Evolutionary conservation across 225 moss, liverwort and hornwort species (phyloP), one percentile per base, ranked within the genome.

Genomic region (Marchantia paleacea): DNA sequence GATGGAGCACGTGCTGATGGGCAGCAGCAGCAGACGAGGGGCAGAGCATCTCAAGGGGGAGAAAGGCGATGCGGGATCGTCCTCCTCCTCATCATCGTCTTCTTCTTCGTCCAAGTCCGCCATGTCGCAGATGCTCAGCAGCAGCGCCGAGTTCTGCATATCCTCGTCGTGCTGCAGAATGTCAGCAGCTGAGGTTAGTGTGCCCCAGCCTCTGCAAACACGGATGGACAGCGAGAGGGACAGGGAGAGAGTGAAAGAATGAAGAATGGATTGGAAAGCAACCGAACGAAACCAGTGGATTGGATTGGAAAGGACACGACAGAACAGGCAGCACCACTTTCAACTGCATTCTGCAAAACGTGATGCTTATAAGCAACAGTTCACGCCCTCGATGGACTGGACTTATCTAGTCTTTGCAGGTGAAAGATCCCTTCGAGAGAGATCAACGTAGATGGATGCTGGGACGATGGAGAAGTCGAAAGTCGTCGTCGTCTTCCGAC

Each of bases 101-200:
- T 58, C 31, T 50, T 62, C 49, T 7, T 48, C 39, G 10, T 30
- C 29, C 22, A 30, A 30, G 7, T 63, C 77, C 13, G 7, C 61
- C 48, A 22, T 63, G 62, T 13, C 61, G 39, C 61, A 77, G 60
- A 49, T 48, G 8, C 48, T 47, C 7, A 60, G 60, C 61, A 55
- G 61, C 22, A 39, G 77, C 58, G 22, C 62, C 24, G 63, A 77
- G 24, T 60, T 61, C 14, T 62, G 57, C 19, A 12, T 57, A 0
- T 57, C 57, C 24, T 29, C 77, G 3, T 47, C 61, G 61, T 77
- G 77, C 47, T 77, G 77, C 77, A 77, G 49, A 20, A 25, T 50
- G 30, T 39, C 39, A n/a, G 77, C 60, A 39, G 50, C 61, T 0
- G 77, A 77, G 77, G 77, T 63, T 61, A 77, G 60, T 50, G 77